Base-by-base conservation (phyloP, 768 basidiomycete species). In the Collybia nuda region DNA sequence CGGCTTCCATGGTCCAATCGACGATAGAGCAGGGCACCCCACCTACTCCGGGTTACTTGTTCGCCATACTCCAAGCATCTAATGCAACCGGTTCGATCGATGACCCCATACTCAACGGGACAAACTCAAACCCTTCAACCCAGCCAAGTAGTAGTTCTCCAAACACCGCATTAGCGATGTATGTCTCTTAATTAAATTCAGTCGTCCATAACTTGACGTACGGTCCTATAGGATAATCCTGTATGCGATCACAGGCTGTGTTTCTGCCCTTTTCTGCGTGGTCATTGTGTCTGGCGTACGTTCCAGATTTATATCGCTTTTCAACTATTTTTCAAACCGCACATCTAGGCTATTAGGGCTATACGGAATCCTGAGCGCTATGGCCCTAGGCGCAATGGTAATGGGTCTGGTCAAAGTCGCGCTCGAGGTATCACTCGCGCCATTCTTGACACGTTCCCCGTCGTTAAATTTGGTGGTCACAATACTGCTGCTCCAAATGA, bases 361-460 rank as follows among this genome's bases (percentile, higher is more conserved):
- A 77, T 92, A 44, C 81, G 91, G 2, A 85, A 96, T 66, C 94
- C 94, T 15, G 94, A 97, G 62, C 82, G 92, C 46, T 98, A 97
- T 63, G 93, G 93, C 3, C 90, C 90, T 9, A 78, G 93, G 24
- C 73, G 68, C 44, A 65, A 67, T 39, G 67, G 62, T 21, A 73
- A 70, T 18, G 72, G 70, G 8, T 57, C 52, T 19, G 74, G 76
- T 32, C 86, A 86, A 61, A 86, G 83, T 44, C 82, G 91, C 3
- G 88, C 92, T 0, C 73, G 81, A n/a, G 94, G 94, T 6, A 76
- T 98, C 44, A 89, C 91, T 1, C 84, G 91, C 17, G 96, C 96
- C 17, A 94, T 98, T 50, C 74, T 98, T 48, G 95, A 98, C 58
- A 97, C 94, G 2, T 98, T 98, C 72, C 94, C 95, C 3, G 72